Percentiles rank a stretch among this genome's conserved stretches.
phyloP scores from a whole-genome alignment of 2,329 filamentous ascomycete species.

The Alternaria sp. region DNA sequence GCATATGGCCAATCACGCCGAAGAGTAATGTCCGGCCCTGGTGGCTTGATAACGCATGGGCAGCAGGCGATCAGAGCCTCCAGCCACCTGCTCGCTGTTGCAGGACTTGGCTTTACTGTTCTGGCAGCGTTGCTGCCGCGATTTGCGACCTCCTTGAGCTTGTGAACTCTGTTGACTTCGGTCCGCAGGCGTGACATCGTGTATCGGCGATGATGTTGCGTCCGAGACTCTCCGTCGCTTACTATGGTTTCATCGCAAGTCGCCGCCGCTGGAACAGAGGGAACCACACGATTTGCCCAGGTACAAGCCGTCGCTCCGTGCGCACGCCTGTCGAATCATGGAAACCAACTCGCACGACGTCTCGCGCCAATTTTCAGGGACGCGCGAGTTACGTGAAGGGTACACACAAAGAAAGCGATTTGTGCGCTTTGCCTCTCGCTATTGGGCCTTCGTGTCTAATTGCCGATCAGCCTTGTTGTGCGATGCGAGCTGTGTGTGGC shows the following conservation, averaged over 20 bases:
- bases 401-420: conserved; percentile 14
- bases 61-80: conserved; percentile 33
- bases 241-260: conserved; percentile 40
- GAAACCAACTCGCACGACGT: conserved; percentile 27
- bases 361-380: conserved; percentile 45
- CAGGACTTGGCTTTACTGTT: conserved; percentile 16
- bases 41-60: conserved; percentile 33
- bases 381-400: conserved; percentile 42
- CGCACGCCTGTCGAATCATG: conserved; percentile 44
- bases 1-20: conserved; percentile 22
- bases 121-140: conserved; percentile 3
- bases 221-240: conserved; percentile 35
- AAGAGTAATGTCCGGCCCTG: conserved; percentile 25
- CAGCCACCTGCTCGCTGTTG: conserved; percentile 18
- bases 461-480: conserved; percentile 23
- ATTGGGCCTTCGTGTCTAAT: conserved; percentile 29
- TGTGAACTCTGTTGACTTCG: background rate
- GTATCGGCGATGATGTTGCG: conserved; percentile 37
- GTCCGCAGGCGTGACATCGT: conserved; percentile 1
- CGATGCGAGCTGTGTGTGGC: conserved; percentile 24
- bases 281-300: conserved; percentile 24
- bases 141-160: conserved; percentile 3
- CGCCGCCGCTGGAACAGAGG: conserved; percentile 32
- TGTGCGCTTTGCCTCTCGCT: conserved; percentile 31
- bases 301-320: conserved; percentile 42